phyloP scores from a whole-genome alignment of 192 early-diverging fungal species.

The Powellomyces hirtus region DNA sequence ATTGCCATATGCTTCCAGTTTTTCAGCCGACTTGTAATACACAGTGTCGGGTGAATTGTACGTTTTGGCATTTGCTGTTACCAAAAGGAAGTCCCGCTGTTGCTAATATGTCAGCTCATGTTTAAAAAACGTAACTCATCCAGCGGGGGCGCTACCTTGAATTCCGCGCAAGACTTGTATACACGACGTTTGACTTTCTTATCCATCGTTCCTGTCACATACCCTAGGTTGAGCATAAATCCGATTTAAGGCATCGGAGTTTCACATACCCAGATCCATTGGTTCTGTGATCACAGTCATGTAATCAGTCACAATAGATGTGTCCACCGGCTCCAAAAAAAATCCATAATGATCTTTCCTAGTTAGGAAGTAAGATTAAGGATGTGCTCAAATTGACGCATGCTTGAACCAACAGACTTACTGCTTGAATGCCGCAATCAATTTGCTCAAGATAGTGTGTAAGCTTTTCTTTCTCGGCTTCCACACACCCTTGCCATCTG shows the following conservation, averaged over 20 bases:
- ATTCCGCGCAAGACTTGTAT: conserved; percentile 69
- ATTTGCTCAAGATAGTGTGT: conserved; percentile 58
- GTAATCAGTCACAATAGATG: conserved; percentile 74
- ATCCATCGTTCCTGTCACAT: conserved; percentile 65
- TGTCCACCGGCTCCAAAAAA: conserved; percentile 85
- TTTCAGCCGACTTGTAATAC: conserved; percentile 80
- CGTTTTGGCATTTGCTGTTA: conserved; percentile 75
- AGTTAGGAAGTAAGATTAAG: not conserved
- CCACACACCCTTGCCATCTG: conserved; percentile 36
- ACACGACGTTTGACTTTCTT: conserved; percentile 60
- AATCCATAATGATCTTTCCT: conserved; percentile 84
- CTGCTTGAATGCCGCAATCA: conserved; percentile 66
- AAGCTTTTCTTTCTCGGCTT: conserved; percentile 57
- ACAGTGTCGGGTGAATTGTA: conserved; percentile 83
- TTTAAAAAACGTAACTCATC: not conserved
- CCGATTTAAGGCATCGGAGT: not conserved
- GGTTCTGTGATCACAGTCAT: conserved; percentile 72
- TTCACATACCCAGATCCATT: conserved; percentile 81
- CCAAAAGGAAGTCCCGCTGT: conserved; percentile 69
- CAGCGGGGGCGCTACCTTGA: conserved; percentile 40
- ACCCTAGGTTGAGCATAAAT: not conserved
- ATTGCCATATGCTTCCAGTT: conserved; percentile 64
- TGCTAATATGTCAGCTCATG: not conserved
- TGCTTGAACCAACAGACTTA: conserved; percentile 27
- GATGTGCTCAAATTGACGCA: too few species aligned